These are phyloP conservation scores for Westerdykella sp. DNA, from an alignment of 2,329 filamentous ascomycete genomes.

Conservation along the genomic window DNA sequence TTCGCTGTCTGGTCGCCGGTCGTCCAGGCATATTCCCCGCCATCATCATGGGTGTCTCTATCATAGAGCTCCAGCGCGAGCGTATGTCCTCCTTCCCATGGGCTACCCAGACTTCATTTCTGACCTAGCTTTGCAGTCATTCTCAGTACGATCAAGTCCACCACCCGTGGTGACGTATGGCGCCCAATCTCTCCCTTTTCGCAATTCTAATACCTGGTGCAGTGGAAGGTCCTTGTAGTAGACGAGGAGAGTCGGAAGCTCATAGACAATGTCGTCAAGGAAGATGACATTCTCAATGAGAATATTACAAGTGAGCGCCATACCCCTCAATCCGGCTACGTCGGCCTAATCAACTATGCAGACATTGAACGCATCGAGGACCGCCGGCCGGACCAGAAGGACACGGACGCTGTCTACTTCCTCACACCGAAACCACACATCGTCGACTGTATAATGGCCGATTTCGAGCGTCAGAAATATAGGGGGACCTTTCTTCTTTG, in stretches of 20 bases:
- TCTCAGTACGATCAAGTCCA: conserved; percentile 65
- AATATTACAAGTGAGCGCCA: conserved; percentile 78
- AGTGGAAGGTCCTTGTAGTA: conserved; percentile 97
- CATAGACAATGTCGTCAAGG: conserved; percentile 82
- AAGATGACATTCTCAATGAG: conserved; percentile 95
- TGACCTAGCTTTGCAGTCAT: conserved; percentile 52
- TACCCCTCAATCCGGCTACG: background rate
- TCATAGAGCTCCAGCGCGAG: conserved; percentile 77
- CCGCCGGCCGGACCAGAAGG: conserved; percentile 70
- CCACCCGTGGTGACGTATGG: conserved; percentile 74
- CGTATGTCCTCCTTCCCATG: conserved; percentile 41
- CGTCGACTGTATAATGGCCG: conserved; percentile 88
- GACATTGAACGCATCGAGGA: conserved; percentile 95
- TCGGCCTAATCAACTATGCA: conserved; percentile 41
- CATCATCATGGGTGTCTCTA: conserved; percentile 70
- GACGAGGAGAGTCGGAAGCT: conserved; percentile 79
- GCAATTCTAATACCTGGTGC: conserved; percentile 24
- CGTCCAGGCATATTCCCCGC: conserved; percentile 13
- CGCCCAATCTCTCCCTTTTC: conserved; percentile 6
- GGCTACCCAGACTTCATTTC: conserved; percentile 1
- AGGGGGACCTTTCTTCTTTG: conserved; percentile 74
- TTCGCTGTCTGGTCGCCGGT: conserved; percentile 6
- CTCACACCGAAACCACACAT: conserved; percentile 80
- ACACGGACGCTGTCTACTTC: conserved; percentile 93
- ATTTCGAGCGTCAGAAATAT: conserved; percentile 81